These are phyloP conservation scores for Pachyrhizus erosus DNA, from an alignment of 306 rosid species.

Conservation along the genomic window DNA sequence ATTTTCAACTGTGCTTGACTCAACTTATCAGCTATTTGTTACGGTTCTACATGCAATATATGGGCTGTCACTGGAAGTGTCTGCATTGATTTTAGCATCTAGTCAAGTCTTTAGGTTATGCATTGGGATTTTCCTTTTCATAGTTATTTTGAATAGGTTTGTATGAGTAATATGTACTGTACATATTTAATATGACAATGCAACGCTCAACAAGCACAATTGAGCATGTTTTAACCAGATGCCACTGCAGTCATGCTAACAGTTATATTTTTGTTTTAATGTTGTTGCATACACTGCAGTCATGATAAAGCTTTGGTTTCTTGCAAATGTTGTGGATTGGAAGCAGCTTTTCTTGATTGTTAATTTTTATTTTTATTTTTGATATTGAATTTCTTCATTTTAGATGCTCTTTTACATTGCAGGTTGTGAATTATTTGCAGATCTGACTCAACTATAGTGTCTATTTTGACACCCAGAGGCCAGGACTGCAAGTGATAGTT, in stretches of 20 bases:
- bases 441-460: constrained; percentile 24
- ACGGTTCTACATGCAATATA: neutral
- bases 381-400: constrained; percentile 36
- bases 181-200: constrained; percentile 20
- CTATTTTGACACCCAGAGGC: constrained; percentile 40
- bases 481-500: constrained; percentile 47
- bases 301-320: constrained; percentile 6
- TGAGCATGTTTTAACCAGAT: constrained; percentile 29
- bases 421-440: constrained; percentile 49
- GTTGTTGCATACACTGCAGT: neutral
- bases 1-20: neutral
- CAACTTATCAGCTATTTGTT: neutral
- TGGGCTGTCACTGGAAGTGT: neutral
- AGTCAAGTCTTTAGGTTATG: constrained; percentile 18
- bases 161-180: neutral
- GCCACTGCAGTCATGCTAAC: too few relatives aligned
- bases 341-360: constrained; percentile 29
- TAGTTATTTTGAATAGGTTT: constrained; percentile 15
- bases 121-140: neutral
- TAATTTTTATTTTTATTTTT: constrained; percentile 17
- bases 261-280: neutral
- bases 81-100: constrained; percentile 33
- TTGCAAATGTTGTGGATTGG: neutral
- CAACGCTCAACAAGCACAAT: constrained; percentile 1
- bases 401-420: constrained; percentile 40